These are phyloP conservation scores for Acer saccharum DNA, from an alignment of 345 rosid species.

Conservation along the genomic window DNA sequence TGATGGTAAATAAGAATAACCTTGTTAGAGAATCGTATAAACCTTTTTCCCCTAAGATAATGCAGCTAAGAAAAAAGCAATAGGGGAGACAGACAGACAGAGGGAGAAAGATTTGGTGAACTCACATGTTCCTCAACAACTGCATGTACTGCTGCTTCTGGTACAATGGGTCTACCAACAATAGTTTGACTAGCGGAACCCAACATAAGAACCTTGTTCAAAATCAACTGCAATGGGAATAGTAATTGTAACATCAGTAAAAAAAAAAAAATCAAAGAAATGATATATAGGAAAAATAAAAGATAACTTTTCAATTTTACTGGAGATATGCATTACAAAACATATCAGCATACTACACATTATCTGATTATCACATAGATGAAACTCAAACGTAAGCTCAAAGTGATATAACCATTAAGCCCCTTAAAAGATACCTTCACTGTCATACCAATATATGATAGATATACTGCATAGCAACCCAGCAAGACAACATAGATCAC, in stretches of 20 bases:
- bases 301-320: background rate
- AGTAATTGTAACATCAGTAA: constrained; percentile 9
- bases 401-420: background rate
- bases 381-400: background rate
- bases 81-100: background rate
- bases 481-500: background rate
- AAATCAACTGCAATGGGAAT: constrained; percentile 57
- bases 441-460: background rate
- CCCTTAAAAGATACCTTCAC: background rate
- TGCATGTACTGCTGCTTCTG: constrained; percentile 86
- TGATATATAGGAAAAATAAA: background rate
- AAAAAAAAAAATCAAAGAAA: background rate
- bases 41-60: background rate
- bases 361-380: background rate
- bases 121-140: constrained; percentile 99
- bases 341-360: background rate
- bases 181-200: constrained; percentile 79
- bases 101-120: constrained; percentile 12
- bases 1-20: background rate
- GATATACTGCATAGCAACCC: background rate
- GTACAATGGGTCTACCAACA: constrained; percentile 82
- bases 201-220: constrained; percentile 84
- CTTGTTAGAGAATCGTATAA: background rate
- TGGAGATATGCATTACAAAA: background rate
- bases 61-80: background rate